These are phyloP conservation scores for Eucalyptus regnans DNA, from an alignment of 345 rosid genomes.

Conservation along the genomic window DNA sequence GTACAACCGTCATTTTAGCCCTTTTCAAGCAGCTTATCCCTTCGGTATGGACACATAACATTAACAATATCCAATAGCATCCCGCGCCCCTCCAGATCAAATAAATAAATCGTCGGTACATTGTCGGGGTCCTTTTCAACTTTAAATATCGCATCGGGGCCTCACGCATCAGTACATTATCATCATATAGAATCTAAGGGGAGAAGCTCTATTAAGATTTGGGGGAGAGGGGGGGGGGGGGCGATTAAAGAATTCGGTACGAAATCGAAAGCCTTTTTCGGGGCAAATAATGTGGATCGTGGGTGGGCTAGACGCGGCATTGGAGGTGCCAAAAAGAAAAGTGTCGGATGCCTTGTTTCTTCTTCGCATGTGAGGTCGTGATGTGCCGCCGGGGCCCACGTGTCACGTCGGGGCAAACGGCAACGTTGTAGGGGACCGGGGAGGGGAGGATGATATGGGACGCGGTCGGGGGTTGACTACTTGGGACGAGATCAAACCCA, in stretches of 20 bases:
- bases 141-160: neutral
- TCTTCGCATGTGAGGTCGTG: neutral
- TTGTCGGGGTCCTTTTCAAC: neutral
- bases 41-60: neutral
- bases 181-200: neutral
- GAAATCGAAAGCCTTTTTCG: neutral
- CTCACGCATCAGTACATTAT: neutral
- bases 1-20: neutral
- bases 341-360: neutral
- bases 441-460: neutral
- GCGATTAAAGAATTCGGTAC: neutral
- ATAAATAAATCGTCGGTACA: neutral
- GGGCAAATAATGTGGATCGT: neutral
- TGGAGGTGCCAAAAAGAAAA: neutral
- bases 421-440: neutral
- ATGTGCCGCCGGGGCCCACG: neutral
- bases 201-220: neutral
- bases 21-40: neutral
- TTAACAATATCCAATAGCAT: neutral
- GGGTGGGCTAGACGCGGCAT: neutral
- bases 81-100: fast-evolving
- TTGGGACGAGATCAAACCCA: neutral
- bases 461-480: neutral
- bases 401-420: neutral
- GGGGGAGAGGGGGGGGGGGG: too few relatives aligned